These are phyloP conservation scores for Rhododendron williamsianum DNA, from an alignment of 148 eudicot genomes.

Conservation along the genomic window DNA sequence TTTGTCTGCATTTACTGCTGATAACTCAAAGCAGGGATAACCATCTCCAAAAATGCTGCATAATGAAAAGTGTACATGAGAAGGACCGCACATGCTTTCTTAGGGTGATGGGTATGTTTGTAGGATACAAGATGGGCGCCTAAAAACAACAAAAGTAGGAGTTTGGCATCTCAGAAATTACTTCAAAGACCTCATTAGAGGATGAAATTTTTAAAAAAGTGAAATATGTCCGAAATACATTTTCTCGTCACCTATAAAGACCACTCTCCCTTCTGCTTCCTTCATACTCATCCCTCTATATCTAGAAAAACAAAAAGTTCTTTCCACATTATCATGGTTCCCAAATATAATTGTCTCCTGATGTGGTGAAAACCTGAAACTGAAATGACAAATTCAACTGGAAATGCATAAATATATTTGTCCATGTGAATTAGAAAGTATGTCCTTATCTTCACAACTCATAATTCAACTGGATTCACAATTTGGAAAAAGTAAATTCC, in stretches of 20 bases:
- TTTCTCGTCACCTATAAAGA: background rate
- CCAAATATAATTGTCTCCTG: background rate
- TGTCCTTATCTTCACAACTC: background rate
- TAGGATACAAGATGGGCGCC: background rate
- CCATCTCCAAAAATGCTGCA: constrained; percentile 81
- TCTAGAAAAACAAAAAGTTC: background rate
- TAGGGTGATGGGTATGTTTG: background rate
- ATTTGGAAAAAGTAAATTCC: background rate
- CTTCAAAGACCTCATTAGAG: background rate
- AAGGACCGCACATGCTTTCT: background rate
- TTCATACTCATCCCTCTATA: background rate
- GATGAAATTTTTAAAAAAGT: background rate
- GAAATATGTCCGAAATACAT: background rate
- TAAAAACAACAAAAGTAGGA: background rate
- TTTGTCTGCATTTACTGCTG: constrained; percentile 94
- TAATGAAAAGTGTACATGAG: constrained; percentile 8
- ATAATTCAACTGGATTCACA: background rate
- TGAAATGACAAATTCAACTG: background rate
- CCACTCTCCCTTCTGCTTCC: background rate
- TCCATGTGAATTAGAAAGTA: background rate
- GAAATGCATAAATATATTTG: background rate
- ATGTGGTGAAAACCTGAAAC: background rate
- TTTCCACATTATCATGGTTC: background rate
- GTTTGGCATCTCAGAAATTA: background rate
- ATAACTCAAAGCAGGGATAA: constrained; percentile 89